A percentile compares a stretch with the other conserved stretches of the same genome.
Conservation (phyloP, 495 filamentous ascomycete species). For the Penicillium macrosclerotiorum region DNA sequence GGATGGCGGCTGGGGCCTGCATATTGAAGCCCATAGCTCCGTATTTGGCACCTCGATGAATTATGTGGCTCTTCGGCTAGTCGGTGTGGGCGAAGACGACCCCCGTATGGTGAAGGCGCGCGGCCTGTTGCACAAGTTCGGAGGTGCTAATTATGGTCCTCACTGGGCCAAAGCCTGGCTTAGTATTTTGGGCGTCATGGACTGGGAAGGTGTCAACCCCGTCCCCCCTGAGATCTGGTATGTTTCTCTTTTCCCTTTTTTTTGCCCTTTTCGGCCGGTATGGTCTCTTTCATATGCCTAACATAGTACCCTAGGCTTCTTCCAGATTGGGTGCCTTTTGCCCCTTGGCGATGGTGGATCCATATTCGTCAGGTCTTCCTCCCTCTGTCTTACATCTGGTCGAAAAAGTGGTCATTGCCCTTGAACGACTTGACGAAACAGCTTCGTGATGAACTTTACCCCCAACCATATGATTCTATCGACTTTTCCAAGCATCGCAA, state of each 20-base stretch:
- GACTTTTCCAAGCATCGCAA: slow-evolving; percentile 77
- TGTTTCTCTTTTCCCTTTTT: slow-evolving; percentile 11
- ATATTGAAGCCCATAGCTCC: slow-evolving; percentile 92
- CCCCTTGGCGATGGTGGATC: slow-evolving; percentile 98
- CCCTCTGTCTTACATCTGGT: slow-evolving; percentile 88
- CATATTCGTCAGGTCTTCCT: slow-evolving; percentile 93
- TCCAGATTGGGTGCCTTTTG: slow-evolving; percentile 91
- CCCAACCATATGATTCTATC: slow-evolving; percentile 73
- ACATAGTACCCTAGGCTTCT: no score
- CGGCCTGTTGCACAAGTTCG: slow-evolving; percentile 76
- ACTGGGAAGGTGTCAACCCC: slow-evolving; percentile 93
- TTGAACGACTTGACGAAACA: slow-evolving; percentile 66
- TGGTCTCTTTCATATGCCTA: no score
- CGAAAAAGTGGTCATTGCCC: slow-evolving; percentile 69
- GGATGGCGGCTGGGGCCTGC: slow-evolving; percentile 95
- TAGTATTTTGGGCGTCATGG: slow-evolving; percentile 73
- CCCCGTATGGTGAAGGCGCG: slow-evolving; percentile 84
- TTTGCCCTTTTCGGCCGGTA: no score
- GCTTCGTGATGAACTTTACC: slow-evolving; percentile 81
- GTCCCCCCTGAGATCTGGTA: slow-evolving; percentile 89
- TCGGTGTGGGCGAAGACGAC: slow-evolving; percentile 89
- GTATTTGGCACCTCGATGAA: slow-evolving; percentile 90
- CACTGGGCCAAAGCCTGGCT: slow-evolving; percentile 98
- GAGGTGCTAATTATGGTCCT: slow-evolving; percentile 78
- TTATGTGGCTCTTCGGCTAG: slow-evolving; percentile 77